phyloP scores from a whole-genome alignment of 2,329 filamentous ascomycete species.

The Pseudogymnoascus sp. region DNA sequence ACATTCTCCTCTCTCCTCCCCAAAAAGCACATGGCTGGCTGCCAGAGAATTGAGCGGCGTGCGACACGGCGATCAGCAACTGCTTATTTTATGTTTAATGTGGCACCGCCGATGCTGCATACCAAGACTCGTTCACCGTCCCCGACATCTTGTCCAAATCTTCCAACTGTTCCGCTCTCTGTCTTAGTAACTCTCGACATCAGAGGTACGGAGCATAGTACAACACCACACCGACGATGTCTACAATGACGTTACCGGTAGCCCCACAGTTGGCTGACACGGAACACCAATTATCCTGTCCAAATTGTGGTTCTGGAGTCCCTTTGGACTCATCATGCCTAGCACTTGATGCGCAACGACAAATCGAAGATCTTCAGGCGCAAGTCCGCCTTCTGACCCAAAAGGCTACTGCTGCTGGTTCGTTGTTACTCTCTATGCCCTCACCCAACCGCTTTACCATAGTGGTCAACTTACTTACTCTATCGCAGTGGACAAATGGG shows the following conservation, averaged over 20 bases:
- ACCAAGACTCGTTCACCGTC: neutral
- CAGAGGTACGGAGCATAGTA: neutral
- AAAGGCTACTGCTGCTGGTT: conserved; percentile 57
- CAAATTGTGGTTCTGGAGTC: conserved; percentile 26
- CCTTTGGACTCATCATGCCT: conserved; percentile 11
- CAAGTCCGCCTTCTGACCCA: conserved; percentile 63
- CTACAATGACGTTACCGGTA: conserved; percentile 26
- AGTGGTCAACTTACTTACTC: conserved; percentile 10
- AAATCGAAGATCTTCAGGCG: conserved; percentile 60
- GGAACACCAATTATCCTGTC: conserved; percentile 17
- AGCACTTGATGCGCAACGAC: conserved; percentile 38
- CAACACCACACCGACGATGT: conserved; percentile 17
- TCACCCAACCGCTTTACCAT: neutral
- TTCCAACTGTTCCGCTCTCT: neutral
- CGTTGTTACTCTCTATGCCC: conserved; percentile 18
- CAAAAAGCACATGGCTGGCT: conserved; percentile 1
- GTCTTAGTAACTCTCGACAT: neutral
- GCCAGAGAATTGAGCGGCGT: conserved; percentile 2
- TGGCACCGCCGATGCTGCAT: neutral
- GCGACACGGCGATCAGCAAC: conserved; percentile 1
- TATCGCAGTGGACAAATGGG: conserved; percentile 51
- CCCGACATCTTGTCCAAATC: neutral
- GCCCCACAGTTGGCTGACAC: conserved; percentile 14
- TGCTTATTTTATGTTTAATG: conserved; percentile 6
- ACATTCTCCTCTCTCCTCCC: neutral